A percentile compares a stretch with the other conserved stretches of the same genome.
Conservation (phyloP, 1,284 basidiomycete genomes). For the Austropuccinia psidii region DNA sequence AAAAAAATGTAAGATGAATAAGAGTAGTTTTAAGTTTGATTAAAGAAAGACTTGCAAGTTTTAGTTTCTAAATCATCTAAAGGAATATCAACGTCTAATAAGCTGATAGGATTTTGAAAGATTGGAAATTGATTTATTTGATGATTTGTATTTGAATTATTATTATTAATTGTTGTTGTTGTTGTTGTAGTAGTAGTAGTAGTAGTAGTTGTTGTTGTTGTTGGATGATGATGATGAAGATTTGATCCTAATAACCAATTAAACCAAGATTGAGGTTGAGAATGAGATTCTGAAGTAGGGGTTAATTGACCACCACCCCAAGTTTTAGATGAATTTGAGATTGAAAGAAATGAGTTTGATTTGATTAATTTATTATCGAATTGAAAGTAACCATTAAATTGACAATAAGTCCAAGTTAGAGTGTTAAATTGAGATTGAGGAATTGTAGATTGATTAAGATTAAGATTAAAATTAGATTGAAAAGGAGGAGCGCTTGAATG, state of each 20-base stretch:
- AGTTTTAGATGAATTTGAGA: background rate
- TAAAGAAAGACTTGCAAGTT: slow-evolving; percentile 58
- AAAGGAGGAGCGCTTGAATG: background rate
- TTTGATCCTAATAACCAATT: slow-evolving; percentile 9
- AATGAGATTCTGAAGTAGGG: background rate
- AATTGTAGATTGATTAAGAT: background rate
- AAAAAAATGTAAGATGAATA: background rate
- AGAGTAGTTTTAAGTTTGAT: background rate
- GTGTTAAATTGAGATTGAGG: background rate
- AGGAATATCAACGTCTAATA: slow-evolving; percentile 71
- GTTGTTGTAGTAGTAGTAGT: background rate
- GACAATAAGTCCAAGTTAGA: slow-evolving; percentile 30
- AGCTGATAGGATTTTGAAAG: slow-evolving; percentile 68
- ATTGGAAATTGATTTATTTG: slow-evolving; percentile 59
- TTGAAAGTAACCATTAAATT: slow-evolving; percentile 16
- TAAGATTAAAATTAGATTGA: background rate
- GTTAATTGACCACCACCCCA: slow-evolving; percentile 13
- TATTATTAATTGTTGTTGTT: background rate
- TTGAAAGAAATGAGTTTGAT: background rate
- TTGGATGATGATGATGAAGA: background rate
- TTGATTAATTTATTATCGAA: background rate
- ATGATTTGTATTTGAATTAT: background rate
- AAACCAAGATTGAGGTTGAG: background rate
- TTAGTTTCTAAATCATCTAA: slow-evolving; percentile 70
- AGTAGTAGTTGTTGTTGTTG: background rate